Evolutionary conservation across 495 filamentous ascomycete species (phyloP).

Genomic region (Penicillium canariense): DNA sequence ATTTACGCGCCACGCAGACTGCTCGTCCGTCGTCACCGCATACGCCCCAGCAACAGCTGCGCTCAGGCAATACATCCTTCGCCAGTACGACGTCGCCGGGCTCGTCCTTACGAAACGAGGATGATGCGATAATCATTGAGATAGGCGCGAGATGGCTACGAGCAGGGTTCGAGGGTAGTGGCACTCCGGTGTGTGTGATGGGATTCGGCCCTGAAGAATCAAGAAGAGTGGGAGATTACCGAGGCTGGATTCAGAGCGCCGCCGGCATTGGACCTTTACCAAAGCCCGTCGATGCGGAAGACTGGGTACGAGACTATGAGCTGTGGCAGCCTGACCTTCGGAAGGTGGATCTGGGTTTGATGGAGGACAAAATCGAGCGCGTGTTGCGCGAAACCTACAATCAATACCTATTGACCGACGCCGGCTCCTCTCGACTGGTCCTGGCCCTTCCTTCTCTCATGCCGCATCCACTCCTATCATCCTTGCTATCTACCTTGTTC

Average conservation of each 20-base stretch:
- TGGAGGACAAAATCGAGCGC: slow-evolving; percentile 86
- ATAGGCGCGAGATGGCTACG: slow-evolving; percentile 76
- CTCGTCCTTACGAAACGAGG: slow-evolving; percentile 72
- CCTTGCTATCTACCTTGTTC: slow-evolving; percentile 73
- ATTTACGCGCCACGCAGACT: slow-evolving; percentile 34
- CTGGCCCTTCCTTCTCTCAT: slow-evolving; percentile 74
- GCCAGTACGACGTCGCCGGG: slow-evolving; percentile 69
- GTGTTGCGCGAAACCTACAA: slow-evolving; percentile 80
- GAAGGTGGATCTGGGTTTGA: slow-evolving; percentile 67
- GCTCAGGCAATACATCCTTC: slow-evolving; percentile 42
- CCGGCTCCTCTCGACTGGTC: slow-evolving; percentile 70
- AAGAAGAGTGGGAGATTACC: slow-evolving; percentile 78
- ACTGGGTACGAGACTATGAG: slow-evolving; percentile 73
- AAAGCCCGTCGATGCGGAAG: slow-evolving; percentile 45
- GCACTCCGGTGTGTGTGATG: slow-evolving; percentile 66
- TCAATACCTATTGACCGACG: slow-evolving; percentile 73
- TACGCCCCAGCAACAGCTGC: slow-evolving; percentile 38
- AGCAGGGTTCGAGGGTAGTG: slow-evolving; percentile 82
- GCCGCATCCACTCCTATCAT: slow-evolving; percentile 74
- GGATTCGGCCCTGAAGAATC: slow-evolving; percentile 72
- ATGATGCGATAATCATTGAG: slow-evolving; percentile 81
- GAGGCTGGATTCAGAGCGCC: slow-evolving; percentile 55
- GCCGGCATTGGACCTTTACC: slow-evolving; percentile 16
- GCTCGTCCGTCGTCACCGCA: slow-evolving; percentile 33
- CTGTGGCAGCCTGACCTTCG: slow-evolving; percentile 77